Conservation (phyloP, 495 filamentous ascomycete species). For the Cetradonia linearis region DNA sequence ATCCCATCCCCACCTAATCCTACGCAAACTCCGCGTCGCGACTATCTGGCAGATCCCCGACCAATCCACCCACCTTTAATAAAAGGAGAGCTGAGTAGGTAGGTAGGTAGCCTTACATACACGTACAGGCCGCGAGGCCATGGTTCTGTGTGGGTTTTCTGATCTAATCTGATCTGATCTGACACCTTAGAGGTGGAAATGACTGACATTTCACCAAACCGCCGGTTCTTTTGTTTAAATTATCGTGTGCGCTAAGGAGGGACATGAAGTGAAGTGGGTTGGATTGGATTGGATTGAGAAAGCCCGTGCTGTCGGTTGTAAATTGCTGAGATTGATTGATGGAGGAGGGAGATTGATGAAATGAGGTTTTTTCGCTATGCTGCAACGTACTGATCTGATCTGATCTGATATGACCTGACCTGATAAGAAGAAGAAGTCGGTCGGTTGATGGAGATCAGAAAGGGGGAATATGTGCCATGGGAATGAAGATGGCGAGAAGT, state of each 20-base stretch:
- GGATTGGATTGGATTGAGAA: too few species aligned
- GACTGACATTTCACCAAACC: neutral
- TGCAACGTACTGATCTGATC: slow-evolving; percentile 2
- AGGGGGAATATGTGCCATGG: slow-evolving; percentile 4
- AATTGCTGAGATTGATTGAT: neutral
- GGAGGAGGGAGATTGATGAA: too few species aligned
- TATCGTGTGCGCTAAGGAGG: neutral
- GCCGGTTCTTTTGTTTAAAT: neutral
- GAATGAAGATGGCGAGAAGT: slow-evolving; percentile 7
- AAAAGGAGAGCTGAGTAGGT: too few species aligned
- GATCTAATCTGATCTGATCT: neutral
- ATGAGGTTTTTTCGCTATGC: neutral
- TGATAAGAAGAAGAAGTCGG: neutral
- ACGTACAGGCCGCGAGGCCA: slow-evolving; percentile 13
- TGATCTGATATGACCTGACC: neutral
- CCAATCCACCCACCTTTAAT: too few species aligned
- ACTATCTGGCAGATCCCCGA: too few species aligned
- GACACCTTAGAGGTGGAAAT: too few species aligned
- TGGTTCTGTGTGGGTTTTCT: neutral
- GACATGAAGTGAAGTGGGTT: neutral
- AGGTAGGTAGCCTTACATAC: too few species aligned
- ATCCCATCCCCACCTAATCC: neutral
- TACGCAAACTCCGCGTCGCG: neutral
- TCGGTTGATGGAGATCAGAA: neutral
- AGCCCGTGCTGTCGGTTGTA: too few species aligned